Conservation (phyloP, 2,329 filamentous ascomycete genomes). For the Hypoxylon sp. region DNA sequence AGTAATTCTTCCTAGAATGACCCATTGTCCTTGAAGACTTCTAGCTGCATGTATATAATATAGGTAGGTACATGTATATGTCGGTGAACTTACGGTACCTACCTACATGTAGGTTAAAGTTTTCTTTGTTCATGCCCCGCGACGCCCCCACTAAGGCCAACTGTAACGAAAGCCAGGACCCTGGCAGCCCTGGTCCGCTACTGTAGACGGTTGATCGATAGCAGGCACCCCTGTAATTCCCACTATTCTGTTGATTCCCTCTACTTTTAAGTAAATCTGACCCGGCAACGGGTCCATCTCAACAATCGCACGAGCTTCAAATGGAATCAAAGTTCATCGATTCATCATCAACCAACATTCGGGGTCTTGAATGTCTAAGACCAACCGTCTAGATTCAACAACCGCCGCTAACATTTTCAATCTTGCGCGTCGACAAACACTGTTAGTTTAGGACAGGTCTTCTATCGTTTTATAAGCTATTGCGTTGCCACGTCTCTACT, state of each 20-base stretch:
- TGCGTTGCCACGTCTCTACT: slow-evolving; percentile 35
- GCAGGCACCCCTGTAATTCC: neutral
- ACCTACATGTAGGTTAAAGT: neutral
- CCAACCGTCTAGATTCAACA: slow-evolving; percentile 8
- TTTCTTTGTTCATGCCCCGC: slow-evolving; percentile 14
- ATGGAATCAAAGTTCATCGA: slow-evolving; percentile 21
- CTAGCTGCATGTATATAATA: too few species aligned
- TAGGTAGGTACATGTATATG: neutral
- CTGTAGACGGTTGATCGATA: neutral
- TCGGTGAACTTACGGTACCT: neutral
- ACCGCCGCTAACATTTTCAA: slow-evolving; percentile 6
- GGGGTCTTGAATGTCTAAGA: slow-evolving; percentile 31
- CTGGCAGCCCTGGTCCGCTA: slow-evolving; percentile 15
- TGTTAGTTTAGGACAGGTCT: slow-evolving; percentile 20
- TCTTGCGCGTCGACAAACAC: slow-evolving; percentile 14
- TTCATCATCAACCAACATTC: slow-evolving; percentile 10
- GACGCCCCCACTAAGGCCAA: neutral
- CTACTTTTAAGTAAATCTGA: slow-evolving; percentile 24
- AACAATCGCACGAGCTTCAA: slow-evolving; percentile 24
- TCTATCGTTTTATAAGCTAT: slow-evolving; percentile 21
- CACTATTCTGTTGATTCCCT: slow-evolving; percentile 29
- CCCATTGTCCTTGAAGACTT: too few species aligned
- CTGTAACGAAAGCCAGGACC: slow-evolving; percentile 9
- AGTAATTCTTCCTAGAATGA: neutral
- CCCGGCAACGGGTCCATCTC: slow-evolving; percentile 37